Evolutionary conservation across 1,284 basidiomycete genomes (phyloP).

Genomic region (Leccinum cinnamomeum): DNA sequence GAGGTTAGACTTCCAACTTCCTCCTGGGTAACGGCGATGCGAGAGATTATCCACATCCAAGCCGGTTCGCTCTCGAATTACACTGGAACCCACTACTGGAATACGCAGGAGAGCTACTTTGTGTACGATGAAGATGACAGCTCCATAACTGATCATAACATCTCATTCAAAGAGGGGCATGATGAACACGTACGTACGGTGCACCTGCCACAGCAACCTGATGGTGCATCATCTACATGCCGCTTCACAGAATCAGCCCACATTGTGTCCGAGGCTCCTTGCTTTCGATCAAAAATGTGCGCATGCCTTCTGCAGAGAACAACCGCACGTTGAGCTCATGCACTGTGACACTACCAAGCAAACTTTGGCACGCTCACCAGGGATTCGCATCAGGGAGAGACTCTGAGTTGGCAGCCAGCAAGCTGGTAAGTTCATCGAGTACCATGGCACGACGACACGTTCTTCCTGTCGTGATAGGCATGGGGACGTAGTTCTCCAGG

Average conservation of each 20-base stretch:
- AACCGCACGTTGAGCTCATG: slow-evolving; percentile 9
- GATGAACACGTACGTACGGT: slow-evolving; percentile 43
- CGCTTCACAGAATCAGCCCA: slow-evolving; percentile 49
- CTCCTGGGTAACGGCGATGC: slow-evolving; percentile 44
- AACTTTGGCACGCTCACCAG: slow-evolving; percentile 62
- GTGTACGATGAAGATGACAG: slow-evolving; percentile 45
- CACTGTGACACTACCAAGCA: slow-evolving; percentile 38
- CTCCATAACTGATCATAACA: slow-evolving; percentile 48
- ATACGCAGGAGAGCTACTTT: slow-evolving; percentile 72
- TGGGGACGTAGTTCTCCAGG: slow-evolving; percentile 49
- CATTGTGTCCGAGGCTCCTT: slow-evolving; percentile 62
- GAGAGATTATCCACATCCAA: slow-evolving; percentile 76
- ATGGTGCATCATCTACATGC: slow-evolving; percentile 5
- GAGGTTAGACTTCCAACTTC: not conserved
- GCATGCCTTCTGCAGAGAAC: slow-evolving; percentile 17
- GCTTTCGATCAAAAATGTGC: slow-evolving; percentile 66
- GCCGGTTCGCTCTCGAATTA: slow-evolving; percentile 67
- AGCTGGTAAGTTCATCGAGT: slow-evolving; percentile 26
- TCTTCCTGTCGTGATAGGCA: slow-evolving; percentile 42
- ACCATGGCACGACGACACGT: not conserved
- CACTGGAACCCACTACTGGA: slow-evolving; percentile 77
- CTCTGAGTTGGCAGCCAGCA: slow-evolving; percentile 12
- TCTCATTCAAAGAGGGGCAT: slow-evolving; percentile 65
- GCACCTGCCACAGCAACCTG: not conserved
- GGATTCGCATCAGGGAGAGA: slow-evolving; percentile 27